Base-by-base conservation (phyloP, 495 filamentous ascomycete genomes). In the Trichoderma parareesei region DNA sequence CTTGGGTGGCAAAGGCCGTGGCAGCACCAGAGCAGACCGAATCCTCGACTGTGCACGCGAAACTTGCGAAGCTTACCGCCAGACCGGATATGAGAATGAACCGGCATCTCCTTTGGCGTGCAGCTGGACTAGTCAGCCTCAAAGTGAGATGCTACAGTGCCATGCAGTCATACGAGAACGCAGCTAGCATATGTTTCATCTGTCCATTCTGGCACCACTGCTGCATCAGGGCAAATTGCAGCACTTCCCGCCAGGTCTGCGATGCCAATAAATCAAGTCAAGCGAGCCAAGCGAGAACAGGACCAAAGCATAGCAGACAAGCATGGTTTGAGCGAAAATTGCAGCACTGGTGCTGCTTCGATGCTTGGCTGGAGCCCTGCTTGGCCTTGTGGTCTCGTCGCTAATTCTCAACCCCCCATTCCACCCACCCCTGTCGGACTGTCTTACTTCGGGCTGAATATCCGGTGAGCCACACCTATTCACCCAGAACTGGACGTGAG, bases 371-470 rank as follows among this genome's bases (percentile, higher is more conserved):
- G 11, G 40, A 3, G 40, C 27, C 27, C 27, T 27, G 27, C 11
- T 41, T 41, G 6, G 40, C 40, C 40, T 6, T 41, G 40, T 41
- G 1, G 40, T 41, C 40, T 11, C 3, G 6, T 41, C 40, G 40
- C 40, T 5, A 9, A 48, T 48, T 48, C n/a, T 18, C 27, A 27
- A 27, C 8, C 8, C 42, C 42, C 42, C 42, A 1, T 43, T 43
- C 42, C 0, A 27, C 42, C 42, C 14, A 5, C 13, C 44, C 44
- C n/a, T 48, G n/a, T 1, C n/a, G n/a, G 13, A 48, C 16, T 48
- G 44, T 48, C 44, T 48, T 48, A 48, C 44, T 48, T 16, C 44
- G 44, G 44, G 44, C 44, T 48, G 10, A 48, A 48, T 48, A 48
- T 48, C 44, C 44, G 44, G 44, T 48, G 44, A 48, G 44, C 44